These are phyloP conservation scores for Zygoascus hellenicus DNA, from an alignment of 1,139 yeast species.

Conservation along the genomic window DNA sequence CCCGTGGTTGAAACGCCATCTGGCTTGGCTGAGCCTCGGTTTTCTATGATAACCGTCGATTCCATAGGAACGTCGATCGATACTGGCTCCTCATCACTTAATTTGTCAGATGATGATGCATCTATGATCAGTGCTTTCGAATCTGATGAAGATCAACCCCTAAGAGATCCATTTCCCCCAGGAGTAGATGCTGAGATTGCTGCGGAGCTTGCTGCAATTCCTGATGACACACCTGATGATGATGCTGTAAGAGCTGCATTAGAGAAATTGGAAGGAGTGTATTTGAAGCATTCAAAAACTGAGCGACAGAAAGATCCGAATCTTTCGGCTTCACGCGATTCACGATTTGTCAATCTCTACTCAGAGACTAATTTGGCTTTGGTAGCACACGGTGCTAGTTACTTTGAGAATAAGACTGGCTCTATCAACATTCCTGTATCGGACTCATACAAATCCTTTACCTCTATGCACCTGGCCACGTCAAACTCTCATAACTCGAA, in stretches of 20 bases:
- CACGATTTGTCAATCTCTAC: slow-evolving; percentile 5
- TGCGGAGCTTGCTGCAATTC: slow-evolving; percentile 40
- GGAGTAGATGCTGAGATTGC: slow-evolving; percentile 25
- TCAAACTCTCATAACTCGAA: slow-evolving; percentile 16
- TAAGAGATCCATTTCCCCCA: slow-evolving; percentile 43
- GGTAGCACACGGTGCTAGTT: not conserved
- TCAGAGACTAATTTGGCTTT: slow-evolving; percentile 7
- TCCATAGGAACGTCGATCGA: slow-evolving; percentile 10
- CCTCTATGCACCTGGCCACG: slow-evolving; percentile 1
- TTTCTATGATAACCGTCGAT: slow-evolving; percentile 10
- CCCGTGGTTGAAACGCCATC: not conserved
- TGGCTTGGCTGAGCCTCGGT: slow-evolving; percentile 3
- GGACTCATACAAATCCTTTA: not conserved
- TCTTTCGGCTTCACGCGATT: not conserved
- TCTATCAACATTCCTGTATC: not conserved
- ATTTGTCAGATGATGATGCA: not conserved
- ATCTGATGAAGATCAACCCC: slow-evolving; percentile 17
- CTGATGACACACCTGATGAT: slow-evolving; percentile 64
- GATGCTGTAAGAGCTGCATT: slow-evolving; percentile 75
- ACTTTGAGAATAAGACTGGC: not conserved
- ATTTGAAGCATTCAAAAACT: slow-evolving; percentile 14
- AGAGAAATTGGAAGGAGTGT: slow-evolving; percentile 68
- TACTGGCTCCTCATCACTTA: slow-evolving; percentile 3
- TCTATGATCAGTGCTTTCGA: slow-evolving; percentile 19
- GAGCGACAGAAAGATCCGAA: not conserved